Evolutionary conservation across 1,284 basidiomycete genomes (phyloP), one percentile per base, ranked within the genome.

Genomic region (Moesziomyces sp.): DNA sequence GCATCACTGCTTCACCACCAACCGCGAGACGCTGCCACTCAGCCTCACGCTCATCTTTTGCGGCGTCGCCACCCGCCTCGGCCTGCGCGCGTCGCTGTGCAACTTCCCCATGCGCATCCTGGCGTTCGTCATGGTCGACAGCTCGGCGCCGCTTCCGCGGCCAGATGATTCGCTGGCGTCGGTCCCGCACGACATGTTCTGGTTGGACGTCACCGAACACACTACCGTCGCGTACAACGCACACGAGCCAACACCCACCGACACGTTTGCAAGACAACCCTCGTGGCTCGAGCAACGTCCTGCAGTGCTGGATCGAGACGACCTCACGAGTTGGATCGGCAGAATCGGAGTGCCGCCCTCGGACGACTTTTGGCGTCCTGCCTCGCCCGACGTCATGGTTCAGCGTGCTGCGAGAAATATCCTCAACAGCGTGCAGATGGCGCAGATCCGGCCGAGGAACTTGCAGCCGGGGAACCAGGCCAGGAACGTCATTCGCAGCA

Each of bases 1-100:
- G 5, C 66, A 77, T 38, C 50, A 57, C 19, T 77, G 70, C 52
- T 64, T 77, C 51, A 62, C 73, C 21, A 70, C 74, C 26, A 70
- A 72, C 24, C 65, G 76, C 38, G 64, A 78, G 51, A 68, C 64
- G 6, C 62, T 73, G 5, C 74, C 76, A 1, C 55, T 78, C 24
- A 63, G 46, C 45, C 52, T 78, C 11, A 70, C 70, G 0, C 28
- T 74, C 40, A 69, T 78, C 50, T 78, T 76, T 26, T 76, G 76
- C 40, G 64, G 65, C 24, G 30, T 78, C 13, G 62, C 76, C 26
- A 73, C 67, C 38, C 58, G 76, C 13, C 64, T 78, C 10, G 76
- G 76, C 10, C 45, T 78, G 6, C 44, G 45, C 14, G 65, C 76
- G 9, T 61, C 65, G 33, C 59, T 74, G 6, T 71, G 63, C 58